Evolutionary conservation across 2,329 filamentous ascomycete genomes (phyloP).

Genomic region (Zarea fungicola): DNA sequence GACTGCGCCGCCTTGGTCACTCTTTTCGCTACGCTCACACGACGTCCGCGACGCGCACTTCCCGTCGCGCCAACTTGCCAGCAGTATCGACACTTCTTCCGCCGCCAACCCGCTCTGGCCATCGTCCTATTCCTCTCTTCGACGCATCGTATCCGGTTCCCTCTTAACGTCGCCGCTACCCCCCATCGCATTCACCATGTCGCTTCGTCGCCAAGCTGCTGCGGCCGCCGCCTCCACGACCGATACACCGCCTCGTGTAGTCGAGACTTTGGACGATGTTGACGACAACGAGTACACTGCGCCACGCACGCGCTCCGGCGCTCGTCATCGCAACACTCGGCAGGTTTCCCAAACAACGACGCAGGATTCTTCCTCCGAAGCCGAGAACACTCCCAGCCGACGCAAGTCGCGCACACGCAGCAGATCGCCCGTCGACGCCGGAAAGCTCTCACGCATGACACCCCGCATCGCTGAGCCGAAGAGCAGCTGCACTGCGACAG

Average conservation of each 20-base stretch:
- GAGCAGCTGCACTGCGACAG: no score
- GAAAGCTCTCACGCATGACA: conserved; percentile 50
- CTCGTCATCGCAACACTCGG: conserved; percentile 51
- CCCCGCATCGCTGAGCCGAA: conserved; percentile 32
- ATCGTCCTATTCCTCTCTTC: background rate
- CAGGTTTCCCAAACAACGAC: conserved; percentile 54
- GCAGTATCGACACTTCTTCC: background rate
- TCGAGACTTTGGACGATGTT: conserved; percentile 26
- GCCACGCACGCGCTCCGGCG: conserved; percentile 71
- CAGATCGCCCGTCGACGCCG: conserved; percentile 57
- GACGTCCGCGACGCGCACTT: background rate
- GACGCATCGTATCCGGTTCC: conserved; percentile 7
- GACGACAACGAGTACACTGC: conserved; percentile 63
- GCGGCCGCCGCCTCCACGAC: background rate
- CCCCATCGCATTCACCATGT: conserved; percentile 6
- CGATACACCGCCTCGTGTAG: background rate
- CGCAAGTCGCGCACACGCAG: conserved; percentile 65
- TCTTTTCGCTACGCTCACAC: conserved; percentile 2
- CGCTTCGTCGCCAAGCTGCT: conserved; percentile 8
- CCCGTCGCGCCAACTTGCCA: background rate
- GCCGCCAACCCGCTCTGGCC: background rate
- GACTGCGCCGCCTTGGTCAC: conserved; percentile 7
- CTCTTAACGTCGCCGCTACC: conserved; percentile 1
- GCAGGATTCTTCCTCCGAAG: conserved; percentile 44
- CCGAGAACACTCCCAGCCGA: conserved; percentile 35